phyloP scores from a whole-genome alignment of 495 filamentous ascomycete species.

The Pyrenula massariospora region DNA sequence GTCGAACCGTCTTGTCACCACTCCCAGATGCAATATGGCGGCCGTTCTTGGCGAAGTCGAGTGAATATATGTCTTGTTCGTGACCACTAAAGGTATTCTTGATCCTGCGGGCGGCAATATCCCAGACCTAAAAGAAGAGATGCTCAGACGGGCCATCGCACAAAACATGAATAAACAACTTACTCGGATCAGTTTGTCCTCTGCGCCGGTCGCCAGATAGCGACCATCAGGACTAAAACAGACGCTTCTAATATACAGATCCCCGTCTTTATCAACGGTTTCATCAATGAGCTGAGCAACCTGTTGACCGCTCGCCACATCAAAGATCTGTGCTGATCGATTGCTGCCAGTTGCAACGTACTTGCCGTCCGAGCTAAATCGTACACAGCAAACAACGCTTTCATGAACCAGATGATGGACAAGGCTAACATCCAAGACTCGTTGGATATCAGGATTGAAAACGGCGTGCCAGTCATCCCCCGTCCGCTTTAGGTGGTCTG shows the following conservation, averaged over 20 bases:
- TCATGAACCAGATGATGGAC: slow-evolving; percentile 80
- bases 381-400: slow-evolving; percentile 82
- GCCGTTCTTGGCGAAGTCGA: slow-evolving; percentile 80
- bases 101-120: slow-evolving; percentile 64
- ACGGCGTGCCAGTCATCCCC: slow-evolving; percentile 79
- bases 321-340: slow-evolving; percentile 80
- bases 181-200: slow-evolving; percentile 85
- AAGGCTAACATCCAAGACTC: slow-evolving; percentile 74
- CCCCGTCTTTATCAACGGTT: slow-evolving; percentile 68
- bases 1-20: slow-evolving; percentile 76
- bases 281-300: slow-evolving; percentile 75
- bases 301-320: slow-evolving; percentile 66
- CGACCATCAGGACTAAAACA: slow-evolving; percentile 89
- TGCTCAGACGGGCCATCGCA: slow-evolving; percentile 3
- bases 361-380: slow-evolving; percentile 81
- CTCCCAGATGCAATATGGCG: slow-evolving; percentile 82
- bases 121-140: slow-evolving; percentile 58
- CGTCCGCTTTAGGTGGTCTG: slow-evolving; percentile 72
- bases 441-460: slow-evolving; percentile 76
- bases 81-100: slow-evolving; percentile 75
- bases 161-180: slow-evolving; percentile 18
- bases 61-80: slow-evolving; percentile 89
- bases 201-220: slow-evolving; percentile 79
- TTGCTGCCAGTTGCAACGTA: slow-evolving; percentile 87
- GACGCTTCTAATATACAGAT: slow-evolving; percentile 83